phyloP scores from a whole-genome alignment of 2,329 filamentous ascomycete genomes.

The Bipolaris bicolor region DNA sequence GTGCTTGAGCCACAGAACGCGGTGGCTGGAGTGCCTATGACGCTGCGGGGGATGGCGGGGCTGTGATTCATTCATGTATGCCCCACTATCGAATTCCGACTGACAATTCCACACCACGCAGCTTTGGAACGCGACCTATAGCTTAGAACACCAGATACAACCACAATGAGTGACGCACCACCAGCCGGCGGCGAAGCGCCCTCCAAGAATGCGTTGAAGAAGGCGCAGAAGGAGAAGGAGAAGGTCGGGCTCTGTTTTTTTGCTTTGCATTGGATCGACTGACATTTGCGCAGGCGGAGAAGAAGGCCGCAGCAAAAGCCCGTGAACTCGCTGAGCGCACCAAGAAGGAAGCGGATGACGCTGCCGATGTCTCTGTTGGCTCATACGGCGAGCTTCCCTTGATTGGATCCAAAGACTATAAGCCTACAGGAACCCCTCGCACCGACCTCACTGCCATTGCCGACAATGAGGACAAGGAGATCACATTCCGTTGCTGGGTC shows the following conservation, averaged over 20 bases:
- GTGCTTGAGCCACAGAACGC: neutral
- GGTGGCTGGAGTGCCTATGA: constrained; percentile 19
- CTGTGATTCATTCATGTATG: constrained; percentile 23
- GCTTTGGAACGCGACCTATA: constrained; percentile 1
- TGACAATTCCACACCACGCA: constrained; percentile 9
- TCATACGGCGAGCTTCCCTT: constrained; percentile 78
- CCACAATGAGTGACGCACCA: constrained; percentile 42
- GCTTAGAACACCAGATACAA: neutral
- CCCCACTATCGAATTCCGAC: constrained; percentile 23
- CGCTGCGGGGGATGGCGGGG: constrained; percentile 24
- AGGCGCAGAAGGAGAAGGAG: constrained; percentile 51
- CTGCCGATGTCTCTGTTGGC: constrained; percentile 70
- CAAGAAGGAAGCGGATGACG: constrained; percentile 68
- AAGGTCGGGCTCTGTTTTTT: constrained; percentile 35
- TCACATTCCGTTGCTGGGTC: constrained; percentile 80
- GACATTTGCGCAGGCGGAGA: constrained; percentile 43
- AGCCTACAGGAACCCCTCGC: constrained; percentile 61
- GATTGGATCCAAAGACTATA: constrained; percentile 59
- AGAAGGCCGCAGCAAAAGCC: constrained; percentile 49
- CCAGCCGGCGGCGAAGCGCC: constrained; percentile 36
- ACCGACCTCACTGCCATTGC: constrained; percentile 61
- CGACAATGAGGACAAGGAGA: constrained; percentile 51
- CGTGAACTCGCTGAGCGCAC: constrained; percentile 59
- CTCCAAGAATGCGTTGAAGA: constrained; percentile 52
- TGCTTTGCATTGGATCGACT: constrained; percentile 10